Evolutionary conservation across 2,329 filamentous ascomycete genomes (phyloP).

Genomic region (Xenoacremonium recifei): DNA sequence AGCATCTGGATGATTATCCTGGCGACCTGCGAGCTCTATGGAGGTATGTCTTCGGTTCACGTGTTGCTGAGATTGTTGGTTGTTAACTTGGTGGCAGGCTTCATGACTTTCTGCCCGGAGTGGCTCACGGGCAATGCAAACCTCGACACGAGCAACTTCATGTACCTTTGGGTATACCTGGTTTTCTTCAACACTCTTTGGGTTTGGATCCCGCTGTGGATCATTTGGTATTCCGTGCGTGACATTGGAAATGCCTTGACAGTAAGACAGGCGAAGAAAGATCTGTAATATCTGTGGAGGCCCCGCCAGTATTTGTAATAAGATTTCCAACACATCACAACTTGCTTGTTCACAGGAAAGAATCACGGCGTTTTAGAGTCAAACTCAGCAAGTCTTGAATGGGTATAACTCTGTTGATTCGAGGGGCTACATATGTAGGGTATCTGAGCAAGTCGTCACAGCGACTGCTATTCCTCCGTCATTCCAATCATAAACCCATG

Average conservation of each 20-base stretch:
- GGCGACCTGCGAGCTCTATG: constrained; percentile 66
- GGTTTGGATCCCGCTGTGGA: constrained; percentile 63
- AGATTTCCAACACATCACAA: no score
- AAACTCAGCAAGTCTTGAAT: no score
- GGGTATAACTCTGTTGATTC: no score
- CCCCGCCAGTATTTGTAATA: neutral
- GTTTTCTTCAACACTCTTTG: constrained; percentile 69
- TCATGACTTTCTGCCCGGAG: constrained; percentile 71
- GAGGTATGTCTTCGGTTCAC: constrained; percentile 43
- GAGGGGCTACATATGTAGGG: constrained; percentile 21
- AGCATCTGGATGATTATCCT: constrained; percentile 64
- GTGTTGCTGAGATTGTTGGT: no score
- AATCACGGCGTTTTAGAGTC: no score
- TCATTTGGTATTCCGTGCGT: constrained; percentile 51
- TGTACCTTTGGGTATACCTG: constrained; percentile 67
- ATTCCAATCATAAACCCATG: no score
- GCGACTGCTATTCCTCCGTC: no score
- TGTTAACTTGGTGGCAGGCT: constrained; percentile 48
- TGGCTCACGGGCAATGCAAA: constrained; percentile 63
- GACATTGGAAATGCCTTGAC: constrained; percentile 57
- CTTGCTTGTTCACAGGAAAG: no score
- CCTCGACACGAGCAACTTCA: constrained; percentile 64
- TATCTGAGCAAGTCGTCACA: constrained; percentile 24
- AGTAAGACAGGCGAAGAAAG: constrained; percentile 30
- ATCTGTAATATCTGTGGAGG: constrained; percentile 13